phyloP scores from a whole-genome alignment of 1,284 basidiomycete genomes.

The Melampsora larici-populina region DNA sequence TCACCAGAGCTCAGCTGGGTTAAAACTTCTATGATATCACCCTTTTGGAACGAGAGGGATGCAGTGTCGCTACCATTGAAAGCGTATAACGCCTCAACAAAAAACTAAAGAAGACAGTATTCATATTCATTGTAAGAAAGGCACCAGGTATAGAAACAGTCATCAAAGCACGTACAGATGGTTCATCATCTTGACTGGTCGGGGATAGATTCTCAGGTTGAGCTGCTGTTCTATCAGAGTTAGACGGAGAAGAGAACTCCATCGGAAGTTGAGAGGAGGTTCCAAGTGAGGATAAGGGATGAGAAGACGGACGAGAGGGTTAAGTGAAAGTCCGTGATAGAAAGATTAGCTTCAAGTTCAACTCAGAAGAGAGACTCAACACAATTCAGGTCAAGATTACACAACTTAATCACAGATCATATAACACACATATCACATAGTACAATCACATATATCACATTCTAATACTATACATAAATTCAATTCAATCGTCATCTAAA shows the following conservation, averaged over 20 bases:
- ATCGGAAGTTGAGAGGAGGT: not conserved
- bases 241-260: not conserved
- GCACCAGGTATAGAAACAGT: not conserved
- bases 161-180: not conserved
- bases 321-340: too few relatives aligned
- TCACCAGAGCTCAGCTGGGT: slow-evolving; percentile 71
- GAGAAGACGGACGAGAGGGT: not conserved
- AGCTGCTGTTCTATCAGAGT: not conserved
- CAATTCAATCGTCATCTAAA: too few relatives aligned
- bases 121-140: not conserved
- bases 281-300: not conserved
- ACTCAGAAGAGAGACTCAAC: too few relatives aligned
- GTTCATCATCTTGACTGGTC: not conserved
- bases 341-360: too few relatives aligned
- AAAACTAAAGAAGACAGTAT: slow-evolving; percentile 57
- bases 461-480: too few relatives aligned
- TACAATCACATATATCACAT: too few relatives aligned
- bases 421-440: too few relatives aligned
- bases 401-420: too few relatives aligned
- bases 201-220: not conserved
- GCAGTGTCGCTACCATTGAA: slow-evolving; percentile 72
- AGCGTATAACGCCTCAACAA: slow-evolving; percentile 88
- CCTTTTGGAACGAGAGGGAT: slow-evolving; percentile 78
- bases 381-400: too few relatives aligned
- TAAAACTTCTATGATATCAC: slow-evolving; percentile 90